These are phyloP conservation scores for Penicillium mononematosum DNA, from an alignment of 495 filamentous ascomycete species.

Conservation along the genomic window DNA sequence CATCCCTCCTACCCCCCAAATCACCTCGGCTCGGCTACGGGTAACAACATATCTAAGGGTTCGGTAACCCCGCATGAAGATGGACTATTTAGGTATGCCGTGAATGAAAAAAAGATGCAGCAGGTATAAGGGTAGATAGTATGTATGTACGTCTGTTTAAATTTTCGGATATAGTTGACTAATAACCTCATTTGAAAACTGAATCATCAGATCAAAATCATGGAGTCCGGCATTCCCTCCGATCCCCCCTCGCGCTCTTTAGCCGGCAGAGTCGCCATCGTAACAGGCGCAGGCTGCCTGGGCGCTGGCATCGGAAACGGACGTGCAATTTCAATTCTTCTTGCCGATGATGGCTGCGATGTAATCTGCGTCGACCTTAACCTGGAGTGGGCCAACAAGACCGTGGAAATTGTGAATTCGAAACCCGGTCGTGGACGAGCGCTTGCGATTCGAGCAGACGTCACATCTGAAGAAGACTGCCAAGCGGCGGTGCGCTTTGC, in stretches of 20 bases:
- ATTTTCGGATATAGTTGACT: neutral
- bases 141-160: neutral
- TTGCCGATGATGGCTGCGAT: conserved; percentile 53
- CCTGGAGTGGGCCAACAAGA: conserved; percentile 44
- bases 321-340: conserved; percentile 55
- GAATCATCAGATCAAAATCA: conserved; percentile 6
- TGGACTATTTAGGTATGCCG: neutral
- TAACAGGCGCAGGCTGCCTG: conserved; percentile 56
- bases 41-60: neutral
- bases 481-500: conserved; percentile 38
- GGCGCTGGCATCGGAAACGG: conserved; percentile 59
- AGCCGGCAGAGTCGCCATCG: conserved; percentile 53
- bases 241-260: conserved; percentile 32
- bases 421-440: conserved; percentile 27
- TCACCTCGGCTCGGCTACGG: conserved; percentile 28
- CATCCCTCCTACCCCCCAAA: neutral
- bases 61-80: conserved; percentile 18
- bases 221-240: conserved; percentile 21
- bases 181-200: conserved; percentile 1
- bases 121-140: neutral
- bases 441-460: conserved; percentile 46
- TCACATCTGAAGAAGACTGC: conserved; percentile 50
- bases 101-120: neutral
- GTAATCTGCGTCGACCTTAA: conserved; percentile 57
- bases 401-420: conserved; percentile 47